phyloP scores from a whole-genome alignment of 2,329 filamentous ascomycete species.

The Bipolaris sorokiniana region DNA sequence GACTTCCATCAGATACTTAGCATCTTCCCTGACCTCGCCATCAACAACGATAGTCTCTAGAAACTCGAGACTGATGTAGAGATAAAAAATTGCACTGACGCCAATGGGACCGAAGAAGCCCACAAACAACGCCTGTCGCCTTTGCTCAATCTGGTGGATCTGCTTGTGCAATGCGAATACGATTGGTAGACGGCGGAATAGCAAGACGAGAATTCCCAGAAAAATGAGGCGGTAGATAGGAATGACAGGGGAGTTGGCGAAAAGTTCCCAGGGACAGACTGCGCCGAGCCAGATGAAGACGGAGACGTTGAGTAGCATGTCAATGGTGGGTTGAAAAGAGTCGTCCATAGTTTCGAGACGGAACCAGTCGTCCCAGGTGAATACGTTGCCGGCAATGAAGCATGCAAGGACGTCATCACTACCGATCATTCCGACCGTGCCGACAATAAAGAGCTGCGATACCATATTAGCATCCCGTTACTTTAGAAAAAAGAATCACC shows the following conservation, averaged over 20 bases:
- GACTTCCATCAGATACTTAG: slow-evolving; percentile 67
- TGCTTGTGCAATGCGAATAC: slow-evolving; percentile 74
- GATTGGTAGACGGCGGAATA: slow-evolving; percentile 79
- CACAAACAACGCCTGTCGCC: slow-evolving; percentile 79
- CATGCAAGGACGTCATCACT: slow-evolving; percentile 90
- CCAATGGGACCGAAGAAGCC: slow-evolving; percentile 95
- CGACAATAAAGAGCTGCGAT: slow-evolving; percentile 76
- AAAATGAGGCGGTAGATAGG: slow-evolving; percentile 74
- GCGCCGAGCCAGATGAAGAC: slow-evolving; percentile 82
- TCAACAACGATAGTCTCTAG: slow-evolving; percentile 65
- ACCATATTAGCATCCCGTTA: not conserved
- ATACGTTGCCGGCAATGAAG: slow-evolving; percentile 89
- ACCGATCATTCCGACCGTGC: slow-evolving; percentile 84
- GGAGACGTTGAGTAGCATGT: slow-evolving; percentile 89
- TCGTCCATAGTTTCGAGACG: slow-evolving; percentile 87
- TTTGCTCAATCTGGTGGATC: slow-evolving; percentile 79
- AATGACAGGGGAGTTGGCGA: slow-evolving; percentile 71
- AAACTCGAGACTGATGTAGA: slow-evolving; percentile 82
- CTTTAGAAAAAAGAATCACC: not conserved
- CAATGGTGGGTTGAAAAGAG: slow-evolving; percentile 89
- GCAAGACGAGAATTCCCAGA: slow-evolving; percentile 75
- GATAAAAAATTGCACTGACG: slow-evolving; percentile 87
- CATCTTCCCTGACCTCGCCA: slow-evolving; percentile 68
- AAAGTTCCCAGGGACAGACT: slow-evolving; percentile 78
- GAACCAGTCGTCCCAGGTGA: slow-evolving; percentile 96